These are phyloP conservation scores for Nicotiana attenuata DNA, from an alignment of 257 asterid species.

Conservation along the genomic window DNA sequence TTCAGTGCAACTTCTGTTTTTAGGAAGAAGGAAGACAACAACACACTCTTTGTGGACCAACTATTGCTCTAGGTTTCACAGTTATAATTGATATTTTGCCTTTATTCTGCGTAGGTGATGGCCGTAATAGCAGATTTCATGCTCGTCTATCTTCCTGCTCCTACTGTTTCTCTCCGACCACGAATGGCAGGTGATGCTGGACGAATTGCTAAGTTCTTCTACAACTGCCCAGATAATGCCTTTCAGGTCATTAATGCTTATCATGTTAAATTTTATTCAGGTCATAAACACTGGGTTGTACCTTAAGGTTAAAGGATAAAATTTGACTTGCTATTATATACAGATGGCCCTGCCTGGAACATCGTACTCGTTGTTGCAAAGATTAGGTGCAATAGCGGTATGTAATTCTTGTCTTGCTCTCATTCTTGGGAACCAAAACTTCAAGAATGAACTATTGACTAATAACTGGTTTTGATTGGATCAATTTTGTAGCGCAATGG, in stretches of 20 bases:
- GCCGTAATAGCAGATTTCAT: constrained; percentile 94
- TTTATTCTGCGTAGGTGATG: constrained; percentile 54
- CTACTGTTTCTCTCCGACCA: constrained; percentile 83
- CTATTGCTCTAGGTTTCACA: background rate
- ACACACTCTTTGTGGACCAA: background rate
- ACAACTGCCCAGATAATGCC: constrained; percentile 87
- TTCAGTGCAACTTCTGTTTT: background rate
- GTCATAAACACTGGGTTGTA: background rate
- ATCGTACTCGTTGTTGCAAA: constrained; percentile 68
- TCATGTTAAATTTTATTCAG: background rate
- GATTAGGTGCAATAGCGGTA: constrained; percentile 84
- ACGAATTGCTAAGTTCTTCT: constrained; percentile 65
- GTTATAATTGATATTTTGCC: constrained; percentile 9
- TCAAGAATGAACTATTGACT: background rate
- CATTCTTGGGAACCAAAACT: background rate
- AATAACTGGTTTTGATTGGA: background rate
- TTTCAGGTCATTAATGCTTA: constrained; percentile 51
- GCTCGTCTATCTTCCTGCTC: constrained; percentile 98
- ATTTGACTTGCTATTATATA: constrained; percentile 4
- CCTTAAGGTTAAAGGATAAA: background rate
- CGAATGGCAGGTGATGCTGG: constrained; percentile 74
- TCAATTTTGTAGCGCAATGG: constrained; percentile 70
- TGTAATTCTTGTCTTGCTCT: constrained; percentile 7
- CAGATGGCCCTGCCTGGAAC: constrained; percentile 80
- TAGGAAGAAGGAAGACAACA: background rate